Evolutionary conservation across 2,329 filamentous ascomycete genomes (phyloP), one percentile per base, ranked within the genome.

Genomic region (Neofusicoccum sp.): DNA sequence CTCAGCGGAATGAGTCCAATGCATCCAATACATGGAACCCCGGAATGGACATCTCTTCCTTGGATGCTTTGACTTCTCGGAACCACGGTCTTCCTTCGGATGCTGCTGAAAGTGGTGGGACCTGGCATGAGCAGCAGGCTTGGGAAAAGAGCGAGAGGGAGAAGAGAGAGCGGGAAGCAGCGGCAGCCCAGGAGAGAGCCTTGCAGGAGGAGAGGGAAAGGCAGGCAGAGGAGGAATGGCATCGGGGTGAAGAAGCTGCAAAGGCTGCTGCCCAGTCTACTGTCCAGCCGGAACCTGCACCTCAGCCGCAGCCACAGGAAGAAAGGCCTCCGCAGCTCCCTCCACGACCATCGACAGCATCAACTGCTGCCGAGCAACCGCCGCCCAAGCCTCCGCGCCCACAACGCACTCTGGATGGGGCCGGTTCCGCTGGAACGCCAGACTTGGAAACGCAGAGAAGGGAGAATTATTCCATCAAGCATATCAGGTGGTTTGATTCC

Each of bases 401-500:
- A 1, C 60, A 62, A 40, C 63, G 57, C 20, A 34, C 45, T 6
- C 62, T 73, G 5, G 64, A 73, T 34, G 41, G 16, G 45, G 31
- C n/a, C 69, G 66, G 7, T 62, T 63, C 1, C 58, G 68, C 1
- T 60, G 64, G 31, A 58, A 65, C 61, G 2, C 38, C 67, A 6
- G 71, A 67, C 8, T 64, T 71, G 5, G 2, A 79, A 56, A 77
- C 76, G 3, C 81, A 86, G 65, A 75, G 82, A 63, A 81, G 80
- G 61, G 92, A 97, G 73, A 95, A 91, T 0, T 98, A 99, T 69
- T 89, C 92, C 60, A 93, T 98, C 72, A 96, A 96, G 71, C 92
- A 93, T 63, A 88, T 98, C 63, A 87, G 85, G 63, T 98, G 93
- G 93, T 81, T 87, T 62, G 91, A 97, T 71, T 75, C 80, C 2